Evolutionary conservation across 78 protist species (phyloP).

Genomic region (Protostelium mycophagum): DNA sequence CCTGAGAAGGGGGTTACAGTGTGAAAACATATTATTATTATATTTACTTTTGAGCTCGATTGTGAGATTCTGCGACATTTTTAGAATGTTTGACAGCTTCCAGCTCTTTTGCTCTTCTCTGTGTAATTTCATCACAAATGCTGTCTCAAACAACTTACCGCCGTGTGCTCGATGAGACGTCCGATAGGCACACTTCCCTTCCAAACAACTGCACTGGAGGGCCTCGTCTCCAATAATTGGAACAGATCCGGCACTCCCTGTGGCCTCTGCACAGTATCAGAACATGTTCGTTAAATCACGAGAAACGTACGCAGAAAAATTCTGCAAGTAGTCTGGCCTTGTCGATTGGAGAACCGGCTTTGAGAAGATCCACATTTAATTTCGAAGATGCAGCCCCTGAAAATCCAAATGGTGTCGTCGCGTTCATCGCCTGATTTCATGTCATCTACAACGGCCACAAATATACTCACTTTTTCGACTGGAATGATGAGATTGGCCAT

Average conservation of each 20-base stretch:
- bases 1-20: neutral
- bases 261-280: neutral
- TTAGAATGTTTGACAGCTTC: neutral
- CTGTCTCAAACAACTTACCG: neutral
- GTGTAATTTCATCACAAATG: neutral
- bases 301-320: neutral
- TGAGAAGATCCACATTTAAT: neutral
- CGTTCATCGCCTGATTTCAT: neutral
- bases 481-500: neutral
- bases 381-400: neutral
- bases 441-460: no score
- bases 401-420: neutral
- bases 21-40: no score
- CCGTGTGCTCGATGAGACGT: neutral
- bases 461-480: no score
- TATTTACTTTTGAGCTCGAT: neutral
- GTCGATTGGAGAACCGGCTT: neutral
- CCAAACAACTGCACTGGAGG: neutral
- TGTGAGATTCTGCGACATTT: neutral
- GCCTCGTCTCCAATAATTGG: neutral
- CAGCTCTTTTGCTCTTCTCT: neutral
- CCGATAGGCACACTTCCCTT: neutral
- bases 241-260: neutral
- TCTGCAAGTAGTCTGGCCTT: neutral
- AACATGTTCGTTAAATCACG: neutral